Percentiles rank a stretch among this genome's conserved stretches.
Evolutionary conservation across 2,329 filamentous ascomycete species (phyloP).

Genomic region (Boeremia exigua): DNA sequence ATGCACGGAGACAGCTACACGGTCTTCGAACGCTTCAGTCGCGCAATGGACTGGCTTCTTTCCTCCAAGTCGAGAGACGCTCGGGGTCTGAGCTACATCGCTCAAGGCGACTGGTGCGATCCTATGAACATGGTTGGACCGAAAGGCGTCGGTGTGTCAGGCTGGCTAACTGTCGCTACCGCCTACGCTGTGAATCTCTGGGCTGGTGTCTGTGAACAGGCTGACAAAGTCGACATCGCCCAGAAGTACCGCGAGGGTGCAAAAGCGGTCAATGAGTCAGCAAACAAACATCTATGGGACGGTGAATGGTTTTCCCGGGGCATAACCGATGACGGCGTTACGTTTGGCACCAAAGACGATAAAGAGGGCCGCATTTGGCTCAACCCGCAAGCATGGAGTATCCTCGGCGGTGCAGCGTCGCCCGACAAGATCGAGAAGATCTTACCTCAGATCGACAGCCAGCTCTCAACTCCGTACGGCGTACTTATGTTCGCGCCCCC

Average conservation of each 20-base stretch:
- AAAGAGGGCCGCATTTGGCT: constrained; percentile 64
- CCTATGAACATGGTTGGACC: constrained; percentile 69
- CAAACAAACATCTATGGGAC: constrained; percentile 62
- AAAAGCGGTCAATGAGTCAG: constrained; percentile 56
- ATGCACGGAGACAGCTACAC: constrained; percentile 56
- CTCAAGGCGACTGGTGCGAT: constrained; percentile 67
- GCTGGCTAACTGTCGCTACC: constrained; percentile 64
- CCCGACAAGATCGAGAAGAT: constrained; percentile 53
- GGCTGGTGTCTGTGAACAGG: constrained; percentile 59
- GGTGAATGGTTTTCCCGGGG: constrained; percentile 64
- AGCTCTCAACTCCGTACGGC: constrained; percentile 62
- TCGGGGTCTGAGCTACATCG: constrained; percentile 63
- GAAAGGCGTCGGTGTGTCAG: constrained; percentile 64
- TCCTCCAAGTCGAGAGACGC: constrained; percentile 54
- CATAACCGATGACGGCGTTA: constrained; percentile 62
- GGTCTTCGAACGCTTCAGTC: constrained; percentile 61
- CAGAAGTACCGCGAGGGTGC: constrained; percentile 55
- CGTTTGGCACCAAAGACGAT: constrained; percentile 60
- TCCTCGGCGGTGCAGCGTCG: constrained; percentile 60
- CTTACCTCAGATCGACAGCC: constrained; percentile 57
- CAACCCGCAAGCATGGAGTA: constrained; percentile 63
- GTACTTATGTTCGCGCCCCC: constrained; percentile 63
- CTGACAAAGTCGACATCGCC: constrained; percentile 51
- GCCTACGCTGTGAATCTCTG: constrained; percentile 61
- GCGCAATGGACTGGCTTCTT: constrained; percentile 65